Evolutionary conservation across 176 grass and related monocot species (phyloP).

Genomic region (Carex pumila): DNA sequence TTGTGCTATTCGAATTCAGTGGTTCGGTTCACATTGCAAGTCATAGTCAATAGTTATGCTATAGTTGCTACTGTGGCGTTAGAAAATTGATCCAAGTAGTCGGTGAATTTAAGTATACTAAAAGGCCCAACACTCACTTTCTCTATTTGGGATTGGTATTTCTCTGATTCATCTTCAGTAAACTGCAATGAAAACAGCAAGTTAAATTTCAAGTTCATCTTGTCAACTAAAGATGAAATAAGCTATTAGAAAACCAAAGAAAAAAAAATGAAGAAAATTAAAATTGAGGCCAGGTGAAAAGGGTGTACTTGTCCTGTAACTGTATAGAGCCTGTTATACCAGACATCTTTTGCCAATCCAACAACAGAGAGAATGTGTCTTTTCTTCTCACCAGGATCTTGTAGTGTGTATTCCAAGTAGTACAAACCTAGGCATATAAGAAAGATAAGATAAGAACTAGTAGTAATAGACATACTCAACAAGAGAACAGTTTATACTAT

Average conservation of each 20-base stretch:
- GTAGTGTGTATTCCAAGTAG: slow-evolving; percentile 88
- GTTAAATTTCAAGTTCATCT: not conserved
- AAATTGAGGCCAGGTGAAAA: not conserved
- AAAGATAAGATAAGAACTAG: not conserved
- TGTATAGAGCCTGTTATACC: slow-evolving; percentile 87
- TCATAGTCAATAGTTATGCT: not conserved
- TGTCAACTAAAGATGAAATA: slow-evolving; percentile 3
- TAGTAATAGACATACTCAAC: not conserved
- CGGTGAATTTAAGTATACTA: not conserved
- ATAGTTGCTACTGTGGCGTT: not conserved
- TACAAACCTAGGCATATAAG: slow-evolving; percentile 45
- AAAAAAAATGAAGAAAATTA: not conserved
- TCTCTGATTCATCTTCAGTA: slow-evolving; percentile 55
- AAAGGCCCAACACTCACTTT: slow-evolving; percentile 35
- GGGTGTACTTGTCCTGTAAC: slow-evolving; percentile 65
- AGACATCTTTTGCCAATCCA: slow-evolving; percentile 84
- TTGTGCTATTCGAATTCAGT: not conserved
- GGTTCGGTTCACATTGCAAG: not conserved
- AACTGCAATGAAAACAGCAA: slow-evolving; percentile 32
- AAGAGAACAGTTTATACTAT: not conserved
- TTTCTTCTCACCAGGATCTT: slow-evolving; percentile 71
- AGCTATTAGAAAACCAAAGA: not conserved
- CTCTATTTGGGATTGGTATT: slow-evolving; percentile 54
- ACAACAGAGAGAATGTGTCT: slow-evolving; percentile 73
- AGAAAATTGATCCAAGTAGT: not conserved